phyloP scores from a whole-genome alignment of 129 eudicot species.

The Logfia minima region DNA sequence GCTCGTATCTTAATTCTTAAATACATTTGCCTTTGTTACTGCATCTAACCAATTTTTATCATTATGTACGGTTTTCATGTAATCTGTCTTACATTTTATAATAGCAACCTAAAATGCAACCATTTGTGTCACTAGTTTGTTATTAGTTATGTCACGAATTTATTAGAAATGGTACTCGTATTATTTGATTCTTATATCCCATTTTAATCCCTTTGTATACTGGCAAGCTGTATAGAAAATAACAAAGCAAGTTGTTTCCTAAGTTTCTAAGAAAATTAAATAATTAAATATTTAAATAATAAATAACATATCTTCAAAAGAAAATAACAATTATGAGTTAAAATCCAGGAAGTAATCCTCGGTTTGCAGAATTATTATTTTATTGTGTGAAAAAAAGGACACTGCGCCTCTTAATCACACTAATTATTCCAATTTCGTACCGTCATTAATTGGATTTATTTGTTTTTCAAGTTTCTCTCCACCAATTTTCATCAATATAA shows the following conservation, averaged over 20 bases:
- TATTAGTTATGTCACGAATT: neutral
- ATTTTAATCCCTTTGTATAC: too few species aligned
- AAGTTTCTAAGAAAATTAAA: too few species aligned
- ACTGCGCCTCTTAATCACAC: too few species aligned
- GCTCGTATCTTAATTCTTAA: neutral
- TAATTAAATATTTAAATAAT: too few species aligned
- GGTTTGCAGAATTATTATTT: conserved; percentile 8
- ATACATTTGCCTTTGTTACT: neutral
- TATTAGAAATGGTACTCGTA: neutral
- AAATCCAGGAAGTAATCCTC: conserved; percentile 8
- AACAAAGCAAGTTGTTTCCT: too few species aligned
- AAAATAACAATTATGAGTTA: neutral
- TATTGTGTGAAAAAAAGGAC: neutral
- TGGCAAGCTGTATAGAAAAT: too few species aligned
- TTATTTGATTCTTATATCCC: neutral
- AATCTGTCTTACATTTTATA: neutral
- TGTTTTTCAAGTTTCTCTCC: neutral
- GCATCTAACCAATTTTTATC: neutral
- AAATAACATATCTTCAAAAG: neutral
- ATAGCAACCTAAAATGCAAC: neutral
- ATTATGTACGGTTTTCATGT: neutral
- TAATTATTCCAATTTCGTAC: too few species aligned
- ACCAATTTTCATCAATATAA: neutral
- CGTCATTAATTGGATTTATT: neutral
- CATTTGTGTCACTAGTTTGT: conserved; percentile 4